These are phyloP conservation scores for Gamarada debralockiae DNA, from an alignment of 495 filamentous ascomycete genomes.

Conservation along the genomic window DNA sequence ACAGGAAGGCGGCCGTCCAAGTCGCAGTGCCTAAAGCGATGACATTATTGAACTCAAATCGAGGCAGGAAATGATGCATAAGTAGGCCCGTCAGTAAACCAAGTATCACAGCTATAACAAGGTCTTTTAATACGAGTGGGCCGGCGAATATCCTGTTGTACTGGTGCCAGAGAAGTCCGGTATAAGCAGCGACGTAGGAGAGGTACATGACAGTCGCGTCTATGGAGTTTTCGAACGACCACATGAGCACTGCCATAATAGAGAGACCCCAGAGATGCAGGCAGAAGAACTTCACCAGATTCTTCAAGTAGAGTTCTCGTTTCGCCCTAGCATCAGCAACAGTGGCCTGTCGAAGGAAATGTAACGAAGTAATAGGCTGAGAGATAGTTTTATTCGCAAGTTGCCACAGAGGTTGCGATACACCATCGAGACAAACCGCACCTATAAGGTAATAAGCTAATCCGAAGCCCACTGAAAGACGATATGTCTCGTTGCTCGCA, in stretches of 20 bases:
- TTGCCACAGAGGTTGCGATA: slow-evolving; percentile 48
- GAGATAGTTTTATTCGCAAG: slow-evolving; percentile 35
- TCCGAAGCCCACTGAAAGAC: slow-evolving; percentile 53
- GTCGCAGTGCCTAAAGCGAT: slow-evolving; percentile 48
- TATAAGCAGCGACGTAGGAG: slow-evolving; percentile 50
- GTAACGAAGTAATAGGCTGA: slow-evolving; percentile 11
- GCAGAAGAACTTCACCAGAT: slow-evolving; percentile 45
- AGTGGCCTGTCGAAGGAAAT: slow-evolving; percentile 32
- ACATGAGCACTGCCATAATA: slow-evolving; percentile 45
- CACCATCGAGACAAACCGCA: slow-evolving; percentile 54
- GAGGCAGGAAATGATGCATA: slow-evolving; percentile 30
- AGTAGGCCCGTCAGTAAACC: slow-evolving; percentile 45
- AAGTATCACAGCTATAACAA: slow-evolving; percentile 38
- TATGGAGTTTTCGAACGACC: slow-evolving; percentile 43
- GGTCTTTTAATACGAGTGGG: slow-evolving; percentile 43
- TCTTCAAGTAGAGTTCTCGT: slow-evolving; percentile 51
- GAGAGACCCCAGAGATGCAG: slow-evolving; percentile 57
- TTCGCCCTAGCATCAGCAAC: slow-evolving; percentile 43
- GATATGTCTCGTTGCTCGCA: slow-evolving; percentile 34
- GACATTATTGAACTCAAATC: slow-evolving; percentile 41
- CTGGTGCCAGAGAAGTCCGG: slow-evolving; percentile 56
- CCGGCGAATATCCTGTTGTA: slow-evolving; percentile 45
- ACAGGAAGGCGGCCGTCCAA: slow-evolving; percentile 49
- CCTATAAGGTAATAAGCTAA: slow-evolving; percentile 57
- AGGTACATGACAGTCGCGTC: slow-evolving; percentile 47